Evolutionary conservation across 1,139 yeast species (phyloP).

Genomic region (Zygosaccharomyces sapae): DNA sequence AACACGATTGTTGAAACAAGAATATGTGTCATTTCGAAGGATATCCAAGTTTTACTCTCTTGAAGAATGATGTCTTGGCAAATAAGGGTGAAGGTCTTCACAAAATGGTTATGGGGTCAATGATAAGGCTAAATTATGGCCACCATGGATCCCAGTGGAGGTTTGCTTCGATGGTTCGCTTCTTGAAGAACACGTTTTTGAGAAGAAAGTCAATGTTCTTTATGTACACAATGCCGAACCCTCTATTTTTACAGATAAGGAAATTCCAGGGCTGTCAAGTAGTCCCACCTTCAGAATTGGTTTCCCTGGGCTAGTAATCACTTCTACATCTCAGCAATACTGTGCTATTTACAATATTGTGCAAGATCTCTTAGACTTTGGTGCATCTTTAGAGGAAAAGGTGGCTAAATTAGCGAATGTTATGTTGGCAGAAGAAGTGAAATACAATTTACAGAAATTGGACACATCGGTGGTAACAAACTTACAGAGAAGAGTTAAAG

Average conservation of each 20-base stretch:
- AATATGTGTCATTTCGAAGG: slow-evolving; percentile 61
- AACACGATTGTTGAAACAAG: slow-evolving; percentile 59
- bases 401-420: slow-evolving; percentile 61
- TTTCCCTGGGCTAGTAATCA: slow-evolving; percentile 63
- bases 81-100: slow-evolving; percentile 41
- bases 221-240: slow-evolving; percentile 60
- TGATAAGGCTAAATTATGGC: slow-evolving; percentile 49
- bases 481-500: slow-evolving; percentile 32
- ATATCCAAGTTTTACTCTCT: slow-evolving; percentile 64
- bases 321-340: slow-evolving; percentile 72
- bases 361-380: slow-evolving; percentile 59
- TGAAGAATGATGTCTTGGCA: slow-evolving; percentile 42
- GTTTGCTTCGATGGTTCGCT: slow-evolving; percentile 64
- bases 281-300: slow-evolving; percentile 44
- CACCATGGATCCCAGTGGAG: slow-evolving; percentile 76
- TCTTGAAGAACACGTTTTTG: slow-evolving; percentile 53
- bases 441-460: slow-evolving; percentile 37
- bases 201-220: slow-evolving; percentile 62
- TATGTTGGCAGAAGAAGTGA: slow-evolving; percentile 34
- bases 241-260: slow-evolving; percentile 44
- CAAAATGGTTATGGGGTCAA: slow-evolving; percentile 39
- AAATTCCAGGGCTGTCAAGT: slow-evolving; percentile 19
- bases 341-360: slow-evolving; percentile 60
- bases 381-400: slow-evolving; percentile 54
- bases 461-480: slow-evolving; percentile 31